These are phyloP conservation scores for Arabidopsis lyrata DNA, from an alignment of 441 rosid species.

Conservation along the genomic window DNA sequence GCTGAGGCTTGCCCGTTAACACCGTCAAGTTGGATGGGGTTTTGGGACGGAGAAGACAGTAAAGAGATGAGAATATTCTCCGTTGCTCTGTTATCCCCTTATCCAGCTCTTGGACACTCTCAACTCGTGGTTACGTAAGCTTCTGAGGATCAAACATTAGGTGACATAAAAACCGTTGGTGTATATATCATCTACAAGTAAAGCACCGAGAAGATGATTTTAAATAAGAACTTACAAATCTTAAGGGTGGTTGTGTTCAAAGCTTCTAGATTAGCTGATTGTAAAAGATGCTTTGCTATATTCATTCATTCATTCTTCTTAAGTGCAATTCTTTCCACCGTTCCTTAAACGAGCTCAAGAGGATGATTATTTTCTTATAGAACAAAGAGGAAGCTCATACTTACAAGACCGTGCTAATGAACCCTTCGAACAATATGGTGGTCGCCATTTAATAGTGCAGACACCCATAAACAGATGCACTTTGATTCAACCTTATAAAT, in stretches of 20 bases:
- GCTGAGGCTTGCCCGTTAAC: constrained; percentile 54
- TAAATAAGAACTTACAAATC: not conserved
- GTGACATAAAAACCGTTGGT: constrained; percentile 11
- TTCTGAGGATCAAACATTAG: constrained; percentile 11
- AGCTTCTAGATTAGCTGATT: not conserved
- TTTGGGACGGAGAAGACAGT: constrained; percentile 66
- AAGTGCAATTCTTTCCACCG: not conserved
- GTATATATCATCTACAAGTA: constrained; percentile 13
- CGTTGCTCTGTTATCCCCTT: constrained; percentile 72
- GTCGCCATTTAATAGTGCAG: not conserved
- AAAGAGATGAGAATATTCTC: constrained; percentile 59
- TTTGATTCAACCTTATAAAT: not conserved
- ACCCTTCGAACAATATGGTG: not conserved
- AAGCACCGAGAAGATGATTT: constrained; percentile 8
- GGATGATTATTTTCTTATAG: not conserved
- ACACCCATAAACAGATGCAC: constrained; percentile 9
- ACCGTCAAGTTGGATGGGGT: constrained; percentile 77
- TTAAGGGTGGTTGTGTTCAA: not conserved
- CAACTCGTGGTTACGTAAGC: constrained; percentile 47
- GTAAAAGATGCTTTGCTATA: constrained; percentile 26
- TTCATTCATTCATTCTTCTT: constrained; percentile 31
- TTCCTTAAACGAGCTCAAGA: not conserved
- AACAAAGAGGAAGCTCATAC: constrained; percentile 24
- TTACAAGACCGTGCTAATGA: constrained; percentile 18
- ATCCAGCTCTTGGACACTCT: constrained; percentile 54